These are phyloP conservation scores for Fusarium globosum DNA, from an alignment of 2,329 filamentous ascomycete genomes.

Conservation along the genomic window DNA sequence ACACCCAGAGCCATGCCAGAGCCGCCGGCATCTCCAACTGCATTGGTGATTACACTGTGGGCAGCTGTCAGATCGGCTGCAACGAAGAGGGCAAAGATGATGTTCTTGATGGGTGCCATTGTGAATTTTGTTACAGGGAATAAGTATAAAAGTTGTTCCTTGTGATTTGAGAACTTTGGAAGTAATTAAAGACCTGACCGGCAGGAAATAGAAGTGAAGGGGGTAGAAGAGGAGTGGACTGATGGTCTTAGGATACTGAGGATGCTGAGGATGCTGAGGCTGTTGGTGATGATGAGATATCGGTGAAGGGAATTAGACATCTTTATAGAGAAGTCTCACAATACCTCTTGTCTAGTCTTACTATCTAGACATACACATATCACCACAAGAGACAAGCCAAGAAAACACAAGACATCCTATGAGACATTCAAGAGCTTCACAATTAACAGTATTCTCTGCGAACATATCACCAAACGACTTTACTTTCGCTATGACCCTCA, in stretches of 20 bases:
- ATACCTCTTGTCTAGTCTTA: neutral
- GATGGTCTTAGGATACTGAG: neutral
- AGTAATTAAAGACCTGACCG: constrained; percentile 8
- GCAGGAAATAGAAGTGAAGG: constrained; percentile 4
- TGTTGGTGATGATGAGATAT: neutral
- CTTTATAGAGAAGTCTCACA: constrained; percentile 1
- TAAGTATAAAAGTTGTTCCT: no score
- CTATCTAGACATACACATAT: neutral
- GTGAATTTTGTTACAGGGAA: neutral
- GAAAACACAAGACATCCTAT: neutral
- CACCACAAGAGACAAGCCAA: neutral
- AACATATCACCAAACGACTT: neutral
- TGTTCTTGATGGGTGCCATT: constrained; percentile 18
- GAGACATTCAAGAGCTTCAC: constrained; percentile 11
- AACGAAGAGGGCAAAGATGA: constrained; percentile 4
- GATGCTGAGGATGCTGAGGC: neutral
- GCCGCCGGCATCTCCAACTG: constrained; percentile 68
- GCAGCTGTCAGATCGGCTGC: neutral
- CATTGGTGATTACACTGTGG: constrained; percentile 10
- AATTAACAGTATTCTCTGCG: neutral
- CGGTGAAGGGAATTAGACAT: neutral
- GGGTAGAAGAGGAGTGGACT: accelerated
- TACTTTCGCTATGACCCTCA: constrained; percentile 49
- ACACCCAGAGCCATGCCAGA: constrained; percentile 64
- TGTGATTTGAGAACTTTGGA: neutral